Percentiles rank a stretch among this genome's conserved stretches.
These are phyloP conservation scores for Magnolia sinica DNA, from an alignment of 164 flowering plant genomes.

Conservation along the genomic window DNA sequence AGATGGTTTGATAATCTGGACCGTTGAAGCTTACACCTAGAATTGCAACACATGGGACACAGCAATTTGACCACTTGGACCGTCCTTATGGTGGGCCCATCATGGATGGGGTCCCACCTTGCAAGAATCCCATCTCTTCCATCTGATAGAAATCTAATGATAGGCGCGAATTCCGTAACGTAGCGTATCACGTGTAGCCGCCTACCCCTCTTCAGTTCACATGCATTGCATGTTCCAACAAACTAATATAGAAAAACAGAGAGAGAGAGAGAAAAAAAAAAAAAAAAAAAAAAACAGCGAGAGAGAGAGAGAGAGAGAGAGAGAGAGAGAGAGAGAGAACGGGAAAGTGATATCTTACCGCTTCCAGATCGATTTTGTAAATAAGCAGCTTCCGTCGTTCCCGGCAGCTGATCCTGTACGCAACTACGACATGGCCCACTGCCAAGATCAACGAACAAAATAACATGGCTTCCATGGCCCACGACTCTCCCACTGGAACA, in stretches of 20 bases:
- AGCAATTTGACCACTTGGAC: neutral
- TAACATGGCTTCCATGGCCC: conserved; percentile 58
- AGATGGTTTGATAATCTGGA: no score
- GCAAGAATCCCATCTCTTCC: neutral
- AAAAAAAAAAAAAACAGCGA: no score
- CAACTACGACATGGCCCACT: conserved; percentile 69
- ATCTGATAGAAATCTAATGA: neutral
- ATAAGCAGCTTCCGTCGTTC: conserved; percentile 86
- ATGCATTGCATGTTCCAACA: neutral
- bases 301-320: neutral
- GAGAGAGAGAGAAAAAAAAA: neutral
- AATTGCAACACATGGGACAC: neutral
- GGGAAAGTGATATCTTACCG: conserved; percentile 52
- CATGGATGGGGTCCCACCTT: neutral
- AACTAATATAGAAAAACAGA: neutral
- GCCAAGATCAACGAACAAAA: conserved; percentile 60
- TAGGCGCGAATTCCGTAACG: neutral
- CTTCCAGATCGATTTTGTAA: conserved; percentile 92
- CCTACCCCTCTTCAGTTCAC: neutral
- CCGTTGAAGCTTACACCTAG: no score
- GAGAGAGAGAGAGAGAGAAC: conserved; percentile 3
- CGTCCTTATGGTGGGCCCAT: neutral
- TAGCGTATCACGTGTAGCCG: no score
- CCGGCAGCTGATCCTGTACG: conserved; percentile 81
- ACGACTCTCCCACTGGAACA: conserved; percentile 11